phyloP scores from a whole-genome alignment of 306 rosid species.

The Trifolium repens region DNA sequence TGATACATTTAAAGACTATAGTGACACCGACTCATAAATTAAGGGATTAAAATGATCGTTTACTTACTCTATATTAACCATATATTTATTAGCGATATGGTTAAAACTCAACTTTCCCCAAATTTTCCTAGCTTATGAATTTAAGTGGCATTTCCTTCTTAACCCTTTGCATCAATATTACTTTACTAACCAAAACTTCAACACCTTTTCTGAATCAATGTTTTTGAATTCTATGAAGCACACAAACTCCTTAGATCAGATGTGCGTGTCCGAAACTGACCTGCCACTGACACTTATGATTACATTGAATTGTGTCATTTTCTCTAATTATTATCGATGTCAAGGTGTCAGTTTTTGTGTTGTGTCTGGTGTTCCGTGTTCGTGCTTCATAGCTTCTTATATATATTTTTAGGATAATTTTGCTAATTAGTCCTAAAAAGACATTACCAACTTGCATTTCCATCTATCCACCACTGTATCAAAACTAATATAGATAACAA shows the following conservation, averaged over 20 bases:
- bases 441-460: not conserved
- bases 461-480: not conserved
- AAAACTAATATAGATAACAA: not conserved
- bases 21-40: too few relatives aligned
- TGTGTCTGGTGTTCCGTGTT: too few relatives aligned
- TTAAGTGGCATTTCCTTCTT: conserved; percentile 6
- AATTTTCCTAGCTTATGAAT: not conserved
- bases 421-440: not conserved
- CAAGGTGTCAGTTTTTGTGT: too few relatives aligned
- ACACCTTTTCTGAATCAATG: not conserved
- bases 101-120: not conserved
- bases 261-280: too few relatives aligned
- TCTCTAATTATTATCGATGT: too few relatives aligned
- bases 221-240: too few relatives aligned
- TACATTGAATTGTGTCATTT: too few relatives aligned
- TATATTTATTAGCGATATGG: not conserved
- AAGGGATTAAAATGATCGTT: too few relatives aligned
- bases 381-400: not conserved
- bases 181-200: not conserved
- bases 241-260: too few relatives aligned
- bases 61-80: too few relatives aligned
- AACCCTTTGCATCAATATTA: not conserved
- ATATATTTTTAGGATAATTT: not conserved
- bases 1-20: too few relatives aligned
- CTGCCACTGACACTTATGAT: too few relatives aligned